Evolutionary conservation across 129 eudicot genomes (phyloP), one percentile per base, ranked within the genome.

Genomic region (Artemisia argyi): DNA sequence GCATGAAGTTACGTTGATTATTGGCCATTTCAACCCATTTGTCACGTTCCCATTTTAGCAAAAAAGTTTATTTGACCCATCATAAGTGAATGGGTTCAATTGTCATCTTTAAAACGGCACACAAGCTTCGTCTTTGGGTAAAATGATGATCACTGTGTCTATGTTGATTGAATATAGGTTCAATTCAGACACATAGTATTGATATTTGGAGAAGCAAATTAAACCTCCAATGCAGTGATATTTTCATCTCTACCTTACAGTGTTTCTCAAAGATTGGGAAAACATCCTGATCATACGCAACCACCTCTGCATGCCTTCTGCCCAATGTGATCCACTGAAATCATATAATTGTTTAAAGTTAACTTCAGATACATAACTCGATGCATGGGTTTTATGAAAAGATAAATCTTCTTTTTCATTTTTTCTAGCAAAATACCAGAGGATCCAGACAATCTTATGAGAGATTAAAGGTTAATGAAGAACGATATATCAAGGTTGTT

Each of bases 261-360:
- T 76, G 83, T 77, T 84, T 80, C 65, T 84, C 78, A 72, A 84
- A 84, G 60, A 80, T 55, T 0, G 88, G 85, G 69, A 84, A 77
- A 69, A 84, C 65, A 50, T 70, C 58, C 68, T 77, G 18, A 77
- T 84, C 85, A 44, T 79, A 78, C 57, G 81, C 88, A 77, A 84
- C 77, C 72, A 80, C 72, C 75, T 73, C 85, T 73, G 88, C 88
- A 69, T 84, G 88, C 53, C 72, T 84, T 73, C 83, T 84, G 32
- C 77, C 73, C 82, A 84, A 80, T 61, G 88, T 70, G 57, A 84
- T 80, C 88, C 88, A 84, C 88, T 84, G 88, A 66, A 79, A 62
- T 49, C 62, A 77, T 70, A 55, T 20, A 61, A 68, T 54, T 10
- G n/a, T 56, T 54, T 58, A 32, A 68, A 61, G 28, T 49, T 19